Evolutionary conservation across 805 yeast genomes (phyloP), one percentile per base, ranked within the genome.

Genomic region (Saccharomycopsis oosterbeekiorum): DNA sequence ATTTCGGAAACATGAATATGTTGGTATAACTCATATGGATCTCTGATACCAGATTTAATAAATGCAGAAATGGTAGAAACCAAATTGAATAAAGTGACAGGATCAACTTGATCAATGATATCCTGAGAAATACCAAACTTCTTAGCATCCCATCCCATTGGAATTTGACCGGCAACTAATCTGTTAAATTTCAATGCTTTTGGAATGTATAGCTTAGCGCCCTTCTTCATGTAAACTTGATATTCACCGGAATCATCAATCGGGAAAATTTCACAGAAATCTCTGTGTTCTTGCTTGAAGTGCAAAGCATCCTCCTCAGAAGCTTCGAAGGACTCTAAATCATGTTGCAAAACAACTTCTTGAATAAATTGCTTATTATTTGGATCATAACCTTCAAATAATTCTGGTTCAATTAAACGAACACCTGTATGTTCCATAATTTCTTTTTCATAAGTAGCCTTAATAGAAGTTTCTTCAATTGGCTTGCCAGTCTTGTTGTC

Each of bases 1-100:
- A 94, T 91, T 77, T 94, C 98, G 56, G 98, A 91, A 62, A 94
- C 96, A 75, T 94, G 99, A 58, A 96, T 96, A 74, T 94, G 96
- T 78, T 93, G 86, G 82, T 94, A 94, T 82, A 96, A 90, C 79
- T 94, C 99, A 74, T 91, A 94, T 66, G 99, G 99, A 74, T 94
- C 99, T 63, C 97, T 90, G 70, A 94, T 79, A 86, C 99, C 99
- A 66, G 97, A 83, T 62, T 93, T 77, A 68, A 94, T 81, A 68
- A 94, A 85, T 1, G 98, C 97, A 79, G 94, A 98, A 62, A 86
- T 96, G 59, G 97, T 94, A 34, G 97, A 82, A 59, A 94, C 99
- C 74, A 94, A 81, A 58, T 89, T 97, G 71, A 79, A 94, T 72
- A 94, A 81, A 43, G 99, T 94, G 71, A 94, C 83, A 66, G 97